phyloP scores from a whole-genome alignment of 2,329 filamentous ascomycete species.

The Cordyceps cateniannulata region DNA sequence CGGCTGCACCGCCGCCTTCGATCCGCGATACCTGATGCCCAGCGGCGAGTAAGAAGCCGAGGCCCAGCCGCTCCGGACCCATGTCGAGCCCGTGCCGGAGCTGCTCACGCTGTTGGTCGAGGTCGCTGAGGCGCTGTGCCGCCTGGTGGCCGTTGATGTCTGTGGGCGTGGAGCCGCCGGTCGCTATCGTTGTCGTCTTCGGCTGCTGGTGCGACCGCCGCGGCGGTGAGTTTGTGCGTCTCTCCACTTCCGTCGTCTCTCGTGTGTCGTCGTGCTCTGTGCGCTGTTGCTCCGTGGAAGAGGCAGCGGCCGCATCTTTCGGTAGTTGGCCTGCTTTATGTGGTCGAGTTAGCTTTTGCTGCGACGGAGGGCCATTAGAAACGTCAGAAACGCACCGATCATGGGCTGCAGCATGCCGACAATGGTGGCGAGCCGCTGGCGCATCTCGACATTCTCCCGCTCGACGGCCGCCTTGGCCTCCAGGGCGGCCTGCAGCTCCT shows the following conservation, averaged over 20 bases:
- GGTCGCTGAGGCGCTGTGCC: conserved; percentile 5
- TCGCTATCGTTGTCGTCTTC: not conserved
- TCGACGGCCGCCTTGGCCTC: conserved; percentile 71
- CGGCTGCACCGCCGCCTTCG: conserved; percentile 41
- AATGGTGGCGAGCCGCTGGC: conserved; percentile 58
- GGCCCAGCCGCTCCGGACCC: conserved; percentile 59
- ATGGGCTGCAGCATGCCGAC: conserved; percentile 58
- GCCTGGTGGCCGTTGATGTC: not conserved
- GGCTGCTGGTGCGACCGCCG: not conserved
- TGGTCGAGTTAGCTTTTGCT: no score
- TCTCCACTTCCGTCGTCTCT: conserved; percentile 15
- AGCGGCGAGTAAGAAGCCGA: conserved; percentile 65
- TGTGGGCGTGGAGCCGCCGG: not conserved
- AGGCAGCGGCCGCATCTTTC: not conserved
- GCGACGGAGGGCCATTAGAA: not conserved
- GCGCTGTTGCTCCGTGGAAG: not conserved
- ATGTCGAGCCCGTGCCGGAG: conserved; percentile 52
- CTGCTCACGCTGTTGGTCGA: conserved; percentile 43
- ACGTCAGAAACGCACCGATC: conserved; percentile 24
- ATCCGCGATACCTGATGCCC: conserved; percentile 48
- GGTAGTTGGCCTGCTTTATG: not conserved
- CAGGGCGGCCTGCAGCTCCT: conserved; percentile 71
- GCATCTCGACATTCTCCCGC: conserved; percentile 74
- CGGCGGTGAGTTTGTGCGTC: not conserved
- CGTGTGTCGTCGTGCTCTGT: not conserved